Base-by-base conservation (phyloP, 257 asterid genomes). In the Ocimum tenuiflorum region DNA sequence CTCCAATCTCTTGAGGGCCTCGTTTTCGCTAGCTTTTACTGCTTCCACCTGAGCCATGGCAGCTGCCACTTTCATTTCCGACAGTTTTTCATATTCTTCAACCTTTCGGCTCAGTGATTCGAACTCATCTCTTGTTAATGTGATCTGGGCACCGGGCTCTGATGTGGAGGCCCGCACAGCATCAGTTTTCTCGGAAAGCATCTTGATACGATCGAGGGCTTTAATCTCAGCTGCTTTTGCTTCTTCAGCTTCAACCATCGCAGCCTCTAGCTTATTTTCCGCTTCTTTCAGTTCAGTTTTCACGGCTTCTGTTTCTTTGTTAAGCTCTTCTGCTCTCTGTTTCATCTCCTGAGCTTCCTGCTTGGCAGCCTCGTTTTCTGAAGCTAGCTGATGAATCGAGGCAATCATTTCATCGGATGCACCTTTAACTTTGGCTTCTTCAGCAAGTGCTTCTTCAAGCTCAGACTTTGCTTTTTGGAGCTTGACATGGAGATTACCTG, bases 21-120 rank as follows among this genome's bases (percentile, higher is more conserved):
- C 99, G 12, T 85, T 69, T 76, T 92, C 91, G 17, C 91, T 81
- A 5, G 96, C 97, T 67, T 79, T 86, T 72, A 87, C 90, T 0
- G 95, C 96, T 63, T 87, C 97, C 17, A 78, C 89, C 79, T 86
- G 97, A 43, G 97, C 97, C 77, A 84, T 70, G 27, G 96, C 99
- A 29, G 99, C 96, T 19, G 82, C 90, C 42, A 90, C 91, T 77
- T 70, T 89, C 82, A 86, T 81, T 49, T 79, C 96, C 0, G 94
- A 80, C 66, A 89, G 62, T 54, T 83, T 88, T 49, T 84, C 75
- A 8, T 86, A 82, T 54, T 89, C 99, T 62, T 83, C 91, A 20
- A 79, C 94, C 72, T 87, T 92, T 45, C 82, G 69, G 76, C 85
- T 81, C 64, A 86, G 69, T 5, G 95, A 83, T 10, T 86, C 95